Percentiles rank a stretch among this genome's conserved stretches.
Evolutionary conservation across 257 asterid genomes (phyloP).

Genomic region (Coffea eugenioides): DNA sequence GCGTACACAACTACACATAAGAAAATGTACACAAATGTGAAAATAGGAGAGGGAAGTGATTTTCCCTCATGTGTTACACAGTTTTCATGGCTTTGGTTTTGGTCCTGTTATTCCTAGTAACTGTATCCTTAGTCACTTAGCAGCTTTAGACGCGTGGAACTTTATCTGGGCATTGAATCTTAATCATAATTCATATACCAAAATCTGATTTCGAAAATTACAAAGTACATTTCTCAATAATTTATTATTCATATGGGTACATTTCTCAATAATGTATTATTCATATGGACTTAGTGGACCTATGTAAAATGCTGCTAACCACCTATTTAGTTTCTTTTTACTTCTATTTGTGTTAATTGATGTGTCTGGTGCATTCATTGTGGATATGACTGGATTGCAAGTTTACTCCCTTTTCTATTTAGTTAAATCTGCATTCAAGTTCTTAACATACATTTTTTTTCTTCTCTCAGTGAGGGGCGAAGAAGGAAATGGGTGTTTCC

Average conservation of each 20-base stretch:
- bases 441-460: conserved; percentile 15
- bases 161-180: background rate
- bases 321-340: background rate
- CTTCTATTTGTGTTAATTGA: conserved; percentile 4
- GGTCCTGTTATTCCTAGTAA: background rate
- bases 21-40: background rate
- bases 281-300: background rate
- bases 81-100: background rate
- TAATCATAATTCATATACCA: background rate
- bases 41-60: background rate
- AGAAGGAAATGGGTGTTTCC: conserved; percentile 96
- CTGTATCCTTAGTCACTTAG: background rate
- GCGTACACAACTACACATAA: background rate
- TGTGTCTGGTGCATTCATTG: background rate
- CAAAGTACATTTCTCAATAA: background rate
- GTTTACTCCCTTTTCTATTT: background rate
- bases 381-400: background rate
- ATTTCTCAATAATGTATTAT: background rate
- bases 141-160: background rate
- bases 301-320: background rate
- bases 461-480: conserved; percentile 77
- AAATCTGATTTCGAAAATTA: background rate
- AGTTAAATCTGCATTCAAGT: conserved; percentile 11
- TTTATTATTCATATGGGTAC: background rate
- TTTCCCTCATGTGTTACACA: background rate